Conservation (phyloP, 345 rosid genomes). For the Brassica cretica region DNA sequence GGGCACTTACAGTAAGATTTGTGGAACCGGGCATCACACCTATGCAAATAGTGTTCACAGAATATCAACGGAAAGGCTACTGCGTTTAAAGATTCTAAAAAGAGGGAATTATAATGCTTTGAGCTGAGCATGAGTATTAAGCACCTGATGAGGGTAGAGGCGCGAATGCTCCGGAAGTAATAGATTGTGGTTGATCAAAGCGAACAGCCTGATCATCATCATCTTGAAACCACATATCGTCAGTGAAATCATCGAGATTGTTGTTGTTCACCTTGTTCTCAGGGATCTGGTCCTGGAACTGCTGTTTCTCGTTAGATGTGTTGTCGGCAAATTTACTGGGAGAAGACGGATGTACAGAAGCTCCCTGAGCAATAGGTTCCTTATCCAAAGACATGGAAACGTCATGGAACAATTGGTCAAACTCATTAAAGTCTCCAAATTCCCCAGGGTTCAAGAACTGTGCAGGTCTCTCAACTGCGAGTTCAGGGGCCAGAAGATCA, state of each 20-base stretch:
- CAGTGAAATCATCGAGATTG: constrained; percentile 5
- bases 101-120: neutral
- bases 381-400: constrained; percentile 34
- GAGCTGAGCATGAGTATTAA: neutral
- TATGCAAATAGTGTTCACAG: constrained; percentile 6
- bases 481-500: constrained; percentile 58
- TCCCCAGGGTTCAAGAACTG: constrained; percentile 30
- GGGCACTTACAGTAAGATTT: constrained; percentile 12
- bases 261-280: constrained; percentile 19
- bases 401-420: constrained; percentile 37
- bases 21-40: constrained; percentile 28
- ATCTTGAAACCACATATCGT: constrained; percentile 29
- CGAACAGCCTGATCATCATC: constrained; percentile 16
- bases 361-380: constrained; percentile 29
- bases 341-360: neutral
- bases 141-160: constrained; percentile 33
- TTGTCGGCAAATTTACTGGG: constrained; percentile 10
- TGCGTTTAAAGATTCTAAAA: neutral
- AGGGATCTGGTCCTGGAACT: constrained; percentile 14
- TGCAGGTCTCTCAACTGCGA: constrained; percentile 20
- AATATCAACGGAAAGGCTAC: neutral
- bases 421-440: constrained; percentile 13
- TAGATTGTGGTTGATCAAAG: constrained; percentile 18
- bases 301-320: neutral
- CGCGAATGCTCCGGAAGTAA: constrained; percentile 15